phyloP scores from a whole-genome alignment of 768 basidiomycete species.

The Kwoniella shandongensis region DNA sequence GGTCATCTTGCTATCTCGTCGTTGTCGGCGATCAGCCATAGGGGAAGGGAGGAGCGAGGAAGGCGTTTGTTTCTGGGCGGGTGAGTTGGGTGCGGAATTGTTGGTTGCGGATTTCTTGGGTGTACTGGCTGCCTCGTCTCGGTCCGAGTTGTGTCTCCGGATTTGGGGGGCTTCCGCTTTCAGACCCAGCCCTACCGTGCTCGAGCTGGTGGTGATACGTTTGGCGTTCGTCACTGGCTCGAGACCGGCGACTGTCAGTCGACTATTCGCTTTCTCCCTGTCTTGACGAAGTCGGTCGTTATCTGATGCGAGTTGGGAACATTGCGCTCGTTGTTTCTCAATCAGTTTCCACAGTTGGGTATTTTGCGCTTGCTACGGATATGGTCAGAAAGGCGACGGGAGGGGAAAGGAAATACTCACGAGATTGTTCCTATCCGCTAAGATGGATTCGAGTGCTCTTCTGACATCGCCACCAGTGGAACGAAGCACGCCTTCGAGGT shows the following conservation, averaged over 20 bases:
- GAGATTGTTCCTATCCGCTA: conserved; percentile 77
- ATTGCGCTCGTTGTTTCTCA: conserved; percentile 84
- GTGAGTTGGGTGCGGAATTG: conserved; percentile 17
- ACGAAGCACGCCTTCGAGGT: conserved; percentile 38
- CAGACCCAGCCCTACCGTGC: conserved; percentile 33
- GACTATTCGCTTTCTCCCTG: conserved; percentile 62
- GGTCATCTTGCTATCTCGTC: conserved; percentile 37
- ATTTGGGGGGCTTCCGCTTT: conserved; percentile 30
- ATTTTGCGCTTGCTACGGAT: conserved; percentile 65
- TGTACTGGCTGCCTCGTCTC: conserved; percentile 26
- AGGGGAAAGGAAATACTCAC: conserved; percentile 21
- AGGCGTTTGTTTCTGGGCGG: conserved; percentile 13
- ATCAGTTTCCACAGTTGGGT: conserved; percentile 91
- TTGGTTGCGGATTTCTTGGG: conserved; percentile 12
- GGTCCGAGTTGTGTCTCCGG: conserved; percentile 41
- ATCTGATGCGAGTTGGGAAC: conserved; percentile 76
- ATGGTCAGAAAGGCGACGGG: not conserved
- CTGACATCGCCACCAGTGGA: conserved; percentile 36
- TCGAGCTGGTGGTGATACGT: conserved; percentile 32
- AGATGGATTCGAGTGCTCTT: conserved; percentile 70
- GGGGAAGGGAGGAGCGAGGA: conserved; percentile 36
- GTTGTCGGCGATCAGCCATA: conserved; percentile 29
- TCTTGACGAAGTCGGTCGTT: conserved; percentile 79
- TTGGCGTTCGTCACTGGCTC: conserved; percentile 26
- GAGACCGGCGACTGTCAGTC: conserved; percentile 27